Base-by-base conservation (phyloP, 306 rosid species). In the Cotoneaster glaucophyllus region DNA sequence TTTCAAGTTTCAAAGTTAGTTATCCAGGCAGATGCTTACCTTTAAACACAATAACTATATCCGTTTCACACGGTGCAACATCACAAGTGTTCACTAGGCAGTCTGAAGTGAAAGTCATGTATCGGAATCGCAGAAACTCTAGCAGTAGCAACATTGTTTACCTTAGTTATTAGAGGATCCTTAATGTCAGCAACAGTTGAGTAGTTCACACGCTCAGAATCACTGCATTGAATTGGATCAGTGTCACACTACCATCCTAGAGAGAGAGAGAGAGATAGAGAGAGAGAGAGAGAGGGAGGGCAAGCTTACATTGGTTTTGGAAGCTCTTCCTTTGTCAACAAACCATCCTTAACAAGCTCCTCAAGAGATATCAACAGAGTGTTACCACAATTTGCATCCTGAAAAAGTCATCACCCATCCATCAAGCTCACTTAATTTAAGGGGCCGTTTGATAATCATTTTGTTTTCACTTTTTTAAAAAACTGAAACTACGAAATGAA, bases 381-480 rank as follows among this genome's bases (percentile, higher is more conserved):
- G 85, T 95, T 95, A 8, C 98, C 98, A 86, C 98, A 92, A 84
- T 89, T 92, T 41, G 97, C 98, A 79, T 95, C 98, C 98, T 95
- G 81, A 26, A 82, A 78, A 74, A 74, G 13, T 63, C 26, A 48
- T 8, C 53, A 48, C 18, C 52, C 52, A 45, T 45, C 43, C 73
- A 81, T 25, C 37, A 48, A 1, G 43, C 73, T 32, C 21, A 1
- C 11, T 28, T 71, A 61, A 48, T 5, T 15, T 48, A 14, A 48
- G 53, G 19, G 53, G 1, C 18, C 19, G 21, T 1, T 48, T 48
- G 53, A 15, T 15, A 48, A 48, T 18, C 7, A 14, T 14, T 48
- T 15, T 17, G 8, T 15, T 48, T 48, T 48, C 53, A 48, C 19
- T 48, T 15, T 48, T 48, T 5, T 14, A 2, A 1, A 13, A 45